Evolutionary conservation across 2,329 filamentous ascomycete species (phyloP), one percentile per base, ranked within the genome.

Genomic region (Cladorrhinum sp.): DNA sequence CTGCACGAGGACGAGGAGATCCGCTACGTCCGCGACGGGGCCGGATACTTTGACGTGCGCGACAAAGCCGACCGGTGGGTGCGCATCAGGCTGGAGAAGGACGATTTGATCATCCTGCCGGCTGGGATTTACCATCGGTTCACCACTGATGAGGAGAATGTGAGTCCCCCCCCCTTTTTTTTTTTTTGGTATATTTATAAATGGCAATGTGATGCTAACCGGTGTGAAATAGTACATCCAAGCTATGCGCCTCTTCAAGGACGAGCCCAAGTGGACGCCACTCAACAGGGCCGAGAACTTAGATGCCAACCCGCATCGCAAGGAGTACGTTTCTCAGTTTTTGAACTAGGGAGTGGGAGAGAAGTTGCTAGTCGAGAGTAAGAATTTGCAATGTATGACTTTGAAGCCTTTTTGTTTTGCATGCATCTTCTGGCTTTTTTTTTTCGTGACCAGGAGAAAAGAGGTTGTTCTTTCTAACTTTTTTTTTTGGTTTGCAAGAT

Each of bases 1-100:
- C 76, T 99, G 70, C 95, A 99, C 73, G 95, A 99, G 79, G 95
- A 99, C 69, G 95, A 99, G 79, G 95, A 99, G 82, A 99, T 99
- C 67, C 83, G 95, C 53, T 99, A 97, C 72, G 93, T 99, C 67
- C 82, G 92, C 30, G 93, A 89, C 63, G 95, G 95, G 0, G 84
- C 85, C 59, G 95, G 95, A 0, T 99, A 90, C 75, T 99, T 99
- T 73, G 95, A 99, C 76, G 93, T 99, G 2, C 82, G 95, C 54
- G 88, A 86, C 71, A 81, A 89, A 74, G 85, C 84, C 20, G 94
- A 98, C 71, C 86, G 90, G 66, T 99, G 95, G 95, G 86, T 99
- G 61, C 82, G 95, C 62, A 92, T 99, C 64, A 79, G 82, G 70
- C 78, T 99, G 60, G 90, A 90, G 74, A 95, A 95, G 81, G 81